These are phyloP conservation scores for Phyllostachys edulis DNA, from an alignment of 176 grass and related monocot species.

Conservation along the genomic window DNA sequence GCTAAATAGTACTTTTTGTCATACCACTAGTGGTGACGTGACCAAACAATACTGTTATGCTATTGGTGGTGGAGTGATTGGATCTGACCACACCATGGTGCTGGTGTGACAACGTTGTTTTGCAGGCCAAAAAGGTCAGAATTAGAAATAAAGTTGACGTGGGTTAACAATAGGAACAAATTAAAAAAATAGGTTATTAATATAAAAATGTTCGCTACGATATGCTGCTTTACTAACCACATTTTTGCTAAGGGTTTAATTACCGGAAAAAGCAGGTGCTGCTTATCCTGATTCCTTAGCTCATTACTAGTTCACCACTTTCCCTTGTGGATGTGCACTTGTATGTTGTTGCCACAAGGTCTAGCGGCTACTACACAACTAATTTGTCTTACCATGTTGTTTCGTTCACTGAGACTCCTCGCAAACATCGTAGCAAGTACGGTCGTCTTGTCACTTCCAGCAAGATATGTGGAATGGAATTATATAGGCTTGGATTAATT, in stretches of 20 bases:
- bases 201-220: no score
- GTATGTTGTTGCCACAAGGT: neutral
- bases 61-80: no score
- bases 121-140: no score
- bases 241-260: neutral
- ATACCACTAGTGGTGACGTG: no score
- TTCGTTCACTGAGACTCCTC: constrained; percentile 28
- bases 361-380: neutral
- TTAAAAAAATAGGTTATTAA: no score
- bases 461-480: neutral
- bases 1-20: no score
- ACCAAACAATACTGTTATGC: no score
- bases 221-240: neutral
- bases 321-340: neutral
- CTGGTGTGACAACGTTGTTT: no score
- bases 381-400: neutral
- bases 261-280: neutral
- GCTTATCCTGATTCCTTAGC: constrained; percentile 9
- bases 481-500: neutral
- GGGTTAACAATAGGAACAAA: no score
- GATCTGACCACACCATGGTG: no score
- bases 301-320: neutral
- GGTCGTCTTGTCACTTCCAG: neutral
- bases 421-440: constrained; percentile 18
- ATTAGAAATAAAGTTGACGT: no score